These are phyloP conservation scores for Phyllosticta paracitricarpa DNA, from an alignment of 2,329 filamentous ascomycete genomes.

Conservation along the genomic window DNA sequence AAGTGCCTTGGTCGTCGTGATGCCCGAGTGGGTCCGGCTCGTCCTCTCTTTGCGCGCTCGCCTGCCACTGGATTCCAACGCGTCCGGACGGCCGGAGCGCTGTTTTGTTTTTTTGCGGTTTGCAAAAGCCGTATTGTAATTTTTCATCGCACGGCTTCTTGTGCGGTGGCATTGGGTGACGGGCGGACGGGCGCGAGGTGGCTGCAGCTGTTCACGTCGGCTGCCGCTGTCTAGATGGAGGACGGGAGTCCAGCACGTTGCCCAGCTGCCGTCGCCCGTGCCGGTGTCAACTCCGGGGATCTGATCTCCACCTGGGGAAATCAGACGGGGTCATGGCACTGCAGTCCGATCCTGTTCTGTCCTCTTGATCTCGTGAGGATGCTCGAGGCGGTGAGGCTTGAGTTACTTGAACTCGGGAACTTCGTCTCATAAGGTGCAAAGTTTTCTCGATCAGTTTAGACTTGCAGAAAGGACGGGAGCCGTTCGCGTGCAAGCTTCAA, in stretches of 20 bases:
- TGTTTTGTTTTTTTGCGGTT: neutral
- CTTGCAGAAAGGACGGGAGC: neutral
- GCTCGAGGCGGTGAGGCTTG: neutral
- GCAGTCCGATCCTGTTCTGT: neutral
- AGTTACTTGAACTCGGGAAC: neutral
- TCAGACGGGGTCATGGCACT: neutral
- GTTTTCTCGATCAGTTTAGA: neutral
- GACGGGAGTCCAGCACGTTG: neutral
- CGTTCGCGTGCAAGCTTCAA: neutral
- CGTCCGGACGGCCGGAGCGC: neutral
- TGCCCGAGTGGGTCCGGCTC: neutral
- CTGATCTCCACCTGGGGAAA: neutral
- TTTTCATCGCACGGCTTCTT: neutral
- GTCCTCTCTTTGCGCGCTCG: neutral
- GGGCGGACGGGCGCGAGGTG: neutral
- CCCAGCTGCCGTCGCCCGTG: neutral
- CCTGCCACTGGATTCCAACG: neutral
- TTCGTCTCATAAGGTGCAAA: neutral
- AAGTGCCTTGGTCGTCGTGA: neutral
- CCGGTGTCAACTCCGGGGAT: neutral
- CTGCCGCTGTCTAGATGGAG: neutral
- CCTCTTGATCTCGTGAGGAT: neutral
- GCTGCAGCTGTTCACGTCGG: neutral
- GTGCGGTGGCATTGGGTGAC: neutral
- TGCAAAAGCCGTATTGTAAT: neutral